Evolutionary conservation across 2,329 filamentous ascomycete genomes (phyloP).

Genomic region (Aspergillus ustus): DNA sequence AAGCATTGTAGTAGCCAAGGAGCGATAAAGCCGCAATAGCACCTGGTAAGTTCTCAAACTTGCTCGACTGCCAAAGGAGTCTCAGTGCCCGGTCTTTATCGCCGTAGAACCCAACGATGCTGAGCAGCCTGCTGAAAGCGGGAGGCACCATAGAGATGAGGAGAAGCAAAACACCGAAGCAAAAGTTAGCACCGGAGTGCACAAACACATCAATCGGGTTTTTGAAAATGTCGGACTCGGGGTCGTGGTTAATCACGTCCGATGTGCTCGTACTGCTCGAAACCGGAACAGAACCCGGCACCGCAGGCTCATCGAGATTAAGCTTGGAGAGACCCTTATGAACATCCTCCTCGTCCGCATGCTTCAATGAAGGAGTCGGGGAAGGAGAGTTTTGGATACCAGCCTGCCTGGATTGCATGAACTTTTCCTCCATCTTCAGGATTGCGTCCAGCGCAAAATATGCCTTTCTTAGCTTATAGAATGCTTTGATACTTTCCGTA

Average conservation of each 20-base stretch:
- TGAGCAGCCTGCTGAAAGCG: slow-evolving; percentile 82
- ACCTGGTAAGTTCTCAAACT: slow-evolving; percentile 88
- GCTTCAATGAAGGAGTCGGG: slow-evolving; percentile 10
- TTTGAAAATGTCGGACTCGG: slow-evolving; percentile 68
- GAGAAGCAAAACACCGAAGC: slow-evolving; percentile 83
- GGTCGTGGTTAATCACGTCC: slow-evolving; percentile 51
- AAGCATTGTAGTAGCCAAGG: slow-evolving; percentile 84
- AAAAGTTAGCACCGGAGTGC: slow-evolving; percentile 85
- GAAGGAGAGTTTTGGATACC: slow-evolving; percentile 15
- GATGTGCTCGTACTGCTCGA: slow-evolving; percentile 27
- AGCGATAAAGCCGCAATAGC: slow-evolving; percentile 82
- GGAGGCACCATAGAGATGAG: slow-evolving; percentile 93
- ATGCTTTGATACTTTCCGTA: slow-evolving; percentile 87
- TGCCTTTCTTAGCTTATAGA: slow-evolving; percentile 90
- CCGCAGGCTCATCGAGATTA: slow-evolving; percentile 23
- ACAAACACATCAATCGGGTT: slow-evolving; percentile 85
- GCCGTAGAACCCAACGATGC: slow-evolving; percentile 87
- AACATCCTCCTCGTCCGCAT: slow-evolving; percentile 8
- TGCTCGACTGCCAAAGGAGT: slow-evolving; percentile 89
- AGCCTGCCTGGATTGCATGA: slow-evolving; percentile 42
- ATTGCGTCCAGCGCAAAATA: slow-evolving; percentile 82
- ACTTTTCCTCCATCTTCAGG: slow-evolving; percentile 72
- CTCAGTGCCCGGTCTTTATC: slow-evolving; percentile 80
- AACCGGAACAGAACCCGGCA: slow-evolving; percentile 16
- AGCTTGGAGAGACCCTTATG: slow-evolving; percentile 30